These are phyloP conservation scores for Yarrowia sp. DNA, from an alignment of 805 yeast genomes.

Conservation along the genomic window DNA sequence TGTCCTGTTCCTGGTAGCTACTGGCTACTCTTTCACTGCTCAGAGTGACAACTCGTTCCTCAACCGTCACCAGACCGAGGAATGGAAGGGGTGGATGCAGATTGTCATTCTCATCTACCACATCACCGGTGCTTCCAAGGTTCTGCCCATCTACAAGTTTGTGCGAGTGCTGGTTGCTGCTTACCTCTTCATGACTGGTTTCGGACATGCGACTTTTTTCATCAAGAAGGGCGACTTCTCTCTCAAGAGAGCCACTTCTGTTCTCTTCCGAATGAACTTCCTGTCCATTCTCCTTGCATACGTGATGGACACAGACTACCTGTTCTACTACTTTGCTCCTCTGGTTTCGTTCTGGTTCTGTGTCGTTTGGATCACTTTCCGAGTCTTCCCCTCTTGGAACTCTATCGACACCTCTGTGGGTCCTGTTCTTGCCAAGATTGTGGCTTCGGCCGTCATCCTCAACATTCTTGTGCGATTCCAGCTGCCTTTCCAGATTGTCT, in stretches of 20 bases:
- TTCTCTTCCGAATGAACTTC: constrained; percentile 43
- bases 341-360: constrained; percentile 45
- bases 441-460: constrained; percentile 38
- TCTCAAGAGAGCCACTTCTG: constrained; percentile 44
- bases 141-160: constrained; percentile 44
- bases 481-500: constrained; percentile 42
- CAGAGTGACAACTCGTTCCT: constrained; percentile 43
- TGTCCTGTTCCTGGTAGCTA: background rate
- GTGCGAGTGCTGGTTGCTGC: constrained; percentile 46
- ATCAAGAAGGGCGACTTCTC: constrained; percentile 44
- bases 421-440: constrained; percentile 40
- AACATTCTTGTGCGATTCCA: constrained; percentile 40
- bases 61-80: constrained; percentile 46
- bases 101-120: constrained; percentile 44
- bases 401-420: constrained; percentile 41
- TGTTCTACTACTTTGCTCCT: constrained; percentile 46
- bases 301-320: constrained; percentile 45
- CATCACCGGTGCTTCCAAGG: constrained; percentile 46
- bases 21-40: constrained; percentile 38
- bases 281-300: constrained; percentile 44
- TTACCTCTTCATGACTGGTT: constrained; percentile 45
- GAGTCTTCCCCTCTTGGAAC: constrained; percentile 40
- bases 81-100: constrained; percentile 48
- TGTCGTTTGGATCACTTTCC: constrained; percentile 44
- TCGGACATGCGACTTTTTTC: constrained; percentile 44